Evolutionary conservation across 371 early-diverging fungal species (phyloP), one percentile per base, ranked within the genome.

Genomic region (Actinomucor elegans): DNA sequence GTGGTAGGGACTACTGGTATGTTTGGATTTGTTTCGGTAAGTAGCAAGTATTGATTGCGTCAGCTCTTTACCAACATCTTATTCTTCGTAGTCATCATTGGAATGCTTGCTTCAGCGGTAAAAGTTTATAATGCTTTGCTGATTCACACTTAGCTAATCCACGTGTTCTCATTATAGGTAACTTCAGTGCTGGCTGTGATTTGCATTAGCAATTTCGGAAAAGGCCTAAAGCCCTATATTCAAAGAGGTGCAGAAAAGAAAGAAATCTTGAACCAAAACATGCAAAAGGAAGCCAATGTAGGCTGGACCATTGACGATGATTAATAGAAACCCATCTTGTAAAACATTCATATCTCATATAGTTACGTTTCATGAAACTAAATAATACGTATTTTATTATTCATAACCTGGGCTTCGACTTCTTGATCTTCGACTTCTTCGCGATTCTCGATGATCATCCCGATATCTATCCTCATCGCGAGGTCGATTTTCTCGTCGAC

Each of bases 21-120:
- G 70, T 57, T 9, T 75, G 73, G 71, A 68, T 75, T 38, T 72
- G 75, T 38, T 71, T 78, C 59, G 71, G 79, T 78, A 71, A 61
- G 65, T 27, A 12, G 15, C 18, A 36, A 4, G 28, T 38, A 31
- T 35, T n/a, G n/a, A n/a, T n/a, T n/a, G n/a, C n/a, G n/a, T n/a
- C n/a, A n/a, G n/a, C n/a, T n/a, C n/a, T n/a, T n/a, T n/a, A n/a
- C n/a, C n/a, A n/a, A n/a, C n/a, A n/a, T n/a, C 14, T 18, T 37
- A 24, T 21, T 12, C 23, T 23, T 36, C 20, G 18, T 54, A 78
- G 78, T 74, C 20, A 31, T 62, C 5, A 42, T 77, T 7, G 69
- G 75, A 31, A 55, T 74, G 34, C 32, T 72, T 3, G 55, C 72
- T 48, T 70, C 71, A 12, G 9, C 70, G 37, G 71, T 70, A 69